phyloP scores from a whole-genome alignment of 1,139 yeast species.

The Geotrichum aggregatum region DNA sequence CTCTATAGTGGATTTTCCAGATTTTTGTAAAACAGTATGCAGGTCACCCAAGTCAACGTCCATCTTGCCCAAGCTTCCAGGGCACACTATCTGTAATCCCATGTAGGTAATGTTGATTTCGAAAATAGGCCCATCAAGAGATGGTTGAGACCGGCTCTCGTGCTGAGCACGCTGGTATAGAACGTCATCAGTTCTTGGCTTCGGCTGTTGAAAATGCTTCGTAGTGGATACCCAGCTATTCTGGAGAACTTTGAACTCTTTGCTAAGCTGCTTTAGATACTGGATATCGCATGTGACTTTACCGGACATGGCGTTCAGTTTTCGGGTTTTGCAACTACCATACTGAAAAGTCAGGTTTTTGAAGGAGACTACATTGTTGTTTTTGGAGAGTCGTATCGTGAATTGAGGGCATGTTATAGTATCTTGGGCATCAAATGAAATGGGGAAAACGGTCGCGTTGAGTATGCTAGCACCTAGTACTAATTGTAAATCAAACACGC shows the following conservation, averaged over 20 bases:
- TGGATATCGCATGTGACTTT: slow-evolving; percentile 3
- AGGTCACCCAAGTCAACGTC: slow-evolving; percentile 35
- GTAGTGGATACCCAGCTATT: neutral
- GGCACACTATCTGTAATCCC: slow-evolving; percentile 12
- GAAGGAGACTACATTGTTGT: slow-evolving; percentile 1
- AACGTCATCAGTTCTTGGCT: neutral
- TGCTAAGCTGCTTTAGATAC: neutral
- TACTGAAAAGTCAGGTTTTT: slow-evolving; percentile 13
- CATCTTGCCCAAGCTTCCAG: slow-evolving; percentile 24
- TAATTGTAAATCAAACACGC: slow-evolving; percentile 23
- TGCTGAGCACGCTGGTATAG: neutral
- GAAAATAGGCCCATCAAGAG: slow-evolving; percentile 5
- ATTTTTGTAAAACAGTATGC: slow-evolving; percentile 14
- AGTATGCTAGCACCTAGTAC: slow-evolving; percentile 21
- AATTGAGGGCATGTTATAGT: slow-evolving; percentile 14
- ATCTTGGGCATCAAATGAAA: slow-evolving; percentile 22
- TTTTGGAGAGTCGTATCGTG: neutral
- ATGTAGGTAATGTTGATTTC: slow-evolving; percentile 12
- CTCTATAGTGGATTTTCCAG: slow-evolving; percentile 8
- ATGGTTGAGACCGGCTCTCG: neutral
- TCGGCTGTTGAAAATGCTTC: neutral
- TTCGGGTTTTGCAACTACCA: neutral
- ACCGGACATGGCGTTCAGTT: slow-evolving; percentile 13
- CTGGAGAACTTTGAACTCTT: slow-evolving; percentile 3
- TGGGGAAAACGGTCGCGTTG: slow-evolving; percentile 25